Base-by-base conservation (phyloP, 345 rosid species). In the Adansonia digitata region DNA sequence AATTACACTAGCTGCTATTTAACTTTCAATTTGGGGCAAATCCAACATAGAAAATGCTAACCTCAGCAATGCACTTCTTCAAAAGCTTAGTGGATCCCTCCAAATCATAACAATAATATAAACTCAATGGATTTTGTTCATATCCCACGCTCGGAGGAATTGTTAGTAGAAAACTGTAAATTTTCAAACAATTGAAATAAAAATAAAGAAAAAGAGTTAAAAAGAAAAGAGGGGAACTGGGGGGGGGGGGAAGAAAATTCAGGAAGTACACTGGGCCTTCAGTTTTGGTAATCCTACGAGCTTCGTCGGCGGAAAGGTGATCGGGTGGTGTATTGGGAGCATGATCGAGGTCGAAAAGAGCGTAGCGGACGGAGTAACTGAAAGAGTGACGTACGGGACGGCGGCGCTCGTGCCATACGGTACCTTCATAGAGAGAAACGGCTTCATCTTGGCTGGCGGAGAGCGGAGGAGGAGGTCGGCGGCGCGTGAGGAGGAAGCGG, bases 91-190 rank as follows among this genome's bases (percentile, higher is more conserved):
- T 43, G 43, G 86, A 74, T 0, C 83, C 90, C 53, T 85, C 83
- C 53, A 78, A 13, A 68, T 85, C 82, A 49, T 92, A 92, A 81
- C 98, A 94, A 74, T 94, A 94, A 69, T 92, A 94, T 84, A 94
- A 56, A 71, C 98, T 94, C 86, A 91, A 76, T 0, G 98, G 98
- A 76, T 94, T 94, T 77, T 91, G 98, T 62, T 90, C 97, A 74
- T 91, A 90, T 56, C 98, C 97, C 61, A 92, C 91, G 20, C 97
- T 94, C 2, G 93, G 94, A 74, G 98, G 98, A 75, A 94, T 88
- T 26, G 97, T 92, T 83, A 92, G 81, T 29, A 94, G 83, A 66
- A 80, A 91, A 37, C 98, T 94, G 88, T 84, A 20, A 1, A 13
- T 9, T 8, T 1, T 24, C 14, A 65, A n/a, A 5, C 5, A 26